Evolutionary conservation across 768 basidiomycete species (phyloP), one percentile per base, ranked within the genome.

Genomic region (Myochromella boudieri): DNA sequence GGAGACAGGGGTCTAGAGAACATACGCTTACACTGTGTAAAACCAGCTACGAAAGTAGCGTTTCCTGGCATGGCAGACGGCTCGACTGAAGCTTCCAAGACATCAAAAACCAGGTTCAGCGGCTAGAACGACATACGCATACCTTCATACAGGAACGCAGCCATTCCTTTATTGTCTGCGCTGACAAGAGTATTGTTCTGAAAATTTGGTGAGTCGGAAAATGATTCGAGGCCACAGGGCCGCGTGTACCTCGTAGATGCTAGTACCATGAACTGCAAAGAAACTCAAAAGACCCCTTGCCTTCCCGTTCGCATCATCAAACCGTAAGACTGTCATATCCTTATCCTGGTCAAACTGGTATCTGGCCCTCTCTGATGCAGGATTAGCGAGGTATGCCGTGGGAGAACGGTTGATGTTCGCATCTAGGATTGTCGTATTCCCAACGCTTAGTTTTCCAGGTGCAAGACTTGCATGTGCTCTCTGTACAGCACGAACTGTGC

Each of bases 151-250:
- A 90, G 60, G 62, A 78, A 84, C 6, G 87, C 87, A 3, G 88
- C 87, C 86, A 91, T 89, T 31, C 89, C 89, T 62, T 91, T 91
- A 69, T 91, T 91, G 64, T 91, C 89, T 3, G 76, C 66, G 62
- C 86, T 89, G 24, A 91, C 77, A n/a, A 90, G 68, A 1, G 87
- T 89, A 52, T 89, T 91, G 60, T 91, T 91, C 85, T 89, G 52
- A 21, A 33, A 43, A 51, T 18, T 26, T 5, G 42, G 31, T 32
- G 28, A n/a, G 38, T 28, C 17, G 17, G 20, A 42, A 29, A 40
- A 42, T n/a, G n/a, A n/a, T n/a, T n/a, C n/a, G n/a, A n/a, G n/a
- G n/a, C n/a, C n/a, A 25, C 27, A 29, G 33, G 20, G 42, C 36
- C 32, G 27, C 9, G 47, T 60, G 18, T 52, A 87, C 88, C 68